Conservation (phyloP, 768 basidiomycete genomes). For the Cyclocybe cylindracea region DNA sequence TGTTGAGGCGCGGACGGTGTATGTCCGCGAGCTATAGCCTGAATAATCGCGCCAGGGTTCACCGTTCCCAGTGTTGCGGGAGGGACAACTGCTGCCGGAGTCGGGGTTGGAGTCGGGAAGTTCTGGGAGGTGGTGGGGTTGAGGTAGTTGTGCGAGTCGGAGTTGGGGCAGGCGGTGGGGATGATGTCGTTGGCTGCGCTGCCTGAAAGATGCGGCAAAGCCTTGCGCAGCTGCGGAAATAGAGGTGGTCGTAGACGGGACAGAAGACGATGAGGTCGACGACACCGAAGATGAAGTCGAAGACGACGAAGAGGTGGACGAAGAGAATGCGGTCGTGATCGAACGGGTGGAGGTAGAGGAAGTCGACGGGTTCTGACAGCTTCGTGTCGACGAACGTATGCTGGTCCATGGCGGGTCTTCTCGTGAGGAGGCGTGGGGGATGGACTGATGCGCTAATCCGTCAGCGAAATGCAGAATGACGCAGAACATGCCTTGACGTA, state of each 20-base stretch:
- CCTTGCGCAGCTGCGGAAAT: neutral
- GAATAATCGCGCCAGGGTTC: constrained; percentile 44
- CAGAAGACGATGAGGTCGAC: constrained; percentile 9
- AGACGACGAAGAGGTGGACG: constrained; percentile 13
- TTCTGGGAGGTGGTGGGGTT: neutral
- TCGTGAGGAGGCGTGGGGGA: constrained; percentile 12
- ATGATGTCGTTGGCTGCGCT: too few species aligned
- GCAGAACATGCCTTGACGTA: constrained; percentile 9
- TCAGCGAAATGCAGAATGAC: neutral
- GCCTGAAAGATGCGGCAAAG: neutral
- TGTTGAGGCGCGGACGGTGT: constrained; percentile 61
- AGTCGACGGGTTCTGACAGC: constrained; percentile 15
- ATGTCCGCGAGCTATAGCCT: constrained; percentile 58
- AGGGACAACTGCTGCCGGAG: constrained; percentile 15
- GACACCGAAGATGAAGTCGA: constrained; percentile 10
- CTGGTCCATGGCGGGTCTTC: constrained; percentile 19
- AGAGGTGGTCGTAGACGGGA: constrained; percentile 6
- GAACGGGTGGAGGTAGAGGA: constrained; percentile 13
- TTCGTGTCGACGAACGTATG: constrained; percentile 20
- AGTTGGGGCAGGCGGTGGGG: neutral
- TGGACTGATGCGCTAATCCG: constrained; percentile 12
- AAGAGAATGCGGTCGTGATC: constrained; percentile 19
- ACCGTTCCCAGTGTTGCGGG: constrained; percentile 13
- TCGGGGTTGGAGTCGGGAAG: constrained; percentile 9
- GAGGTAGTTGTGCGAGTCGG: neutral